Evolutionary conservation across 2,329 filamentous ascomycete genomes (phyloP), one percentile per base, ranked within the genome.

Genomic region (Mariannaea sp.): DNA sequence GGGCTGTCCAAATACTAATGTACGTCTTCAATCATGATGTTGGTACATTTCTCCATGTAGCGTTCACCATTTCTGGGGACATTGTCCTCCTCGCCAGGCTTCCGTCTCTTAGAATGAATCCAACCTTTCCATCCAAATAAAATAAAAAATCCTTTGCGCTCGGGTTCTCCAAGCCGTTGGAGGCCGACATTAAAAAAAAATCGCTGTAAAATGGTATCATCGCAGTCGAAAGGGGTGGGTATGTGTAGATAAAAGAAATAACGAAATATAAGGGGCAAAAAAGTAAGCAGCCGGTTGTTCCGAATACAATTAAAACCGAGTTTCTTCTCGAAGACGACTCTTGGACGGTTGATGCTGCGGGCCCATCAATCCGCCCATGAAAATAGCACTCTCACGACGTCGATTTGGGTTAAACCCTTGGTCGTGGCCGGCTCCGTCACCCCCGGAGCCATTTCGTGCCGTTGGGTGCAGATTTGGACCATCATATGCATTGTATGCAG

Each of bases 321-420:
- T 75, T 66, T 83, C 80, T 56, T 84, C 80, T 30, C 80, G 74
- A 27, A 83, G 71, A 9, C 80, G 80, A 59, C 79, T 82, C 64
- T 77, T 80, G 0, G 78, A 80, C 32, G 71, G 71, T 59, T 82
- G 80, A 16, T 77, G 75, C 47, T 75, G 79, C 26, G 82, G 68
- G 20, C 76, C 75, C 44, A 71, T 68, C 59, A 79, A 73, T 16
- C 73, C 73, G 53, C 79, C 75, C 65, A 80, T 75, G 55, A 85
- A 82, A 68, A 87, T 82, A 39, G 77, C 74, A 62, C 85, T 87
- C 69, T 87, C 84, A 43, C 84, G 78, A 42, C 82, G 76, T 65
- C 77, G 81, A 33, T 74, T 80, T 56, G 62, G 63, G 43, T 80
- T 81, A 19, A 73, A 79, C 55, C 58, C 62, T 49, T 75, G 75